A percentile compares a stretch with the other conserved stretches of the same genome.
Conservation (phyloP, 2,329 filamentous ascomycete genomes). For the Periconia sp. region DNA sequence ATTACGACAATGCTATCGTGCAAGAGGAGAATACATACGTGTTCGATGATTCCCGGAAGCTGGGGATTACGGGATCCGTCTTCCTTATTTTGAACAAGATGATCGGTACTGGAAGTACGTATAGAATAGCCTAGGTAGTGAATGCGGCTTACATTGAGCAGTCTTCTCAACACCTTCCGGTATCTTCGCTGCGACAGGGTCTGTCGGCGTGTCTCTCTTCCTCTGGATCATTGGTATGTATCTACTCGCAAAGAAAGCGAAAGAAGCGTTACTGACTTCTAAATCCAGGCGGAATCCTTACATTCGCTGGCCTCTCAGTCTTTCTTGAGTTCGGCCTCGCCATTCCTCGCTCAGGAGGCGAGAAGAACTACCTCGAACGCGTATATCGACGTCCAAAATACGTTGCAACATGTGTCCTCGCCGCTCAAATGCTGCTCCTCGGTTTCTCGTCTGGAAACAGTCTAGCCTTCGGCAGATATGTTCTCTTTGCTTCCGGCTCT, state of each 20-base stretch:
- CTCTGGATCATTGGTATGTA: constrained; percentile 60
- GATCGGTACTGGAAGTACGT: constrained; percentile 36
- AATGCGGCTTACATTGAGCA: constrained; percentile 5
- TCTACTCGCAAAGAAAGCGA: background rate
- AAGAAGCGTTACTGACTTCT: background rate
- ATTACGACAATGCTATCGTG: constrained; percentile 30
- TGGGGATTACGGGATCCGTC: constrained; percentile 41
- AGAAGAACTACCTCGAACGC: constrained; percentile 71
- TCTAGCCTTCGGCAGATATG: constrained; percentile 64
- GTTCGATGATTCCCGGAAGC: constrained; percentile 39
- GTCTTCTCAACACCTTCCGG: constrained; percentile 64
- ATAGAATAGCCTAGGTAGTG: background rate
- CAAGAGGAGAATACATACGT: constrained; percentile 41
- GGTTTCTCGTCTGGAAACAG: constrained; percentile 66
- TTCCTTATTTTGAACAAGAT: constrained; percentile 44
- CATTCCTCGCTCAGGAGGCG: constrained; percentile 67
- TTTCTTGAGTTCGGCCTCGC: constrained; percentile 69
- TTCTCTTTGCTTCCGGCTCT: constrained; percentile 61
- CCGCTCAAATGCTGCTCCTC: constrained; percentile 66
- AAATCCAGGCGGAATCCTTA: constrained; percentile 52
- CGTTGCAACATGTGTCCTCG: constrained; percentile 65
- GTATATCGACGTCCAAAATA: constrained; percentile 65
- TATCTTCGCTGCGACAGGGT: constrained; percentile 62
- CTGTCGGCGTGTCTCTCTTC: constrained; percentile 60
- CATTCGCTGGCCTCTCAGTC: constrained; percentile 65